A percentile compares a stretch with the other conserved stretches of the same genome.
Evolutionary conservation across 352 stramenopile genomes (phyloP).

Genomic region (Globisporangium nunn): DNA sequence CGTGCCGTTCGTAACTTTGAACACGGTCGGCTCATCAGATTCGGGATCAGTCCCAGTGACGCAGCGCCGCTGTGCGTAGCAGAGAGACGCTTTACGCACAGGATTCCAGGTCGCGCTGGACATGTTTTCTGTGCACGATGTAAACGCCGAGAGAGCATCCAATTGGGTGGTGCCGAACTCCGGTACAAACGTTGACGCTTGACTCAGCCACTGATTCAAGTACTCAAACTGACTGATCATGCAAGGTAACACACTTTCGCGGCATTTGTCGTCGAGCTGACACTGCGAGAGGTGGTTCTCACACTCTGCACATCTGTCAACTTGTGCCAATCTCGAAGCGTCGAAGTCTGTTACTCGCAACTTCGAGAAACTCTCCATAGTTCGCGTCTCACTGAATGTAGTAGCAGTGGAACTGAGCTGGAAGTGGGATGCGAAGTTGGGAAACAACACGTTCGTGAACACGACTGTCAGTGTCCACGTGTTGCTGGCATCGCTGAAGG

Average conservation of each 20-base stretch:
- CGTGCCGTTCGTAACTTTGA: slow-evolving; percentile 8
- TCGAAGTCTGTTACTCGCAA: slow-evolving; percentile 9
- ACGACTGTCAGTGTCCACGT: slow-evolving; percentile 4
- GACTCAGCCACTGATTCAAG: not conserved
- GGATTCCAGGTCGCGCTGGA: slow-evolving; percentile 3
- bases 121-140: not conserved
- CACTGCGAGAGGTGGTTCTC: not conserved
- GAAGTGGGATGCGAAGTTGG: slow-evolving; percentile 8
- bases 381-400: slow-evolving; percentile 1
- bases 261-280: slow-evolving; percentile 6
- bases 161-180: slow-evolving; percentile 2
- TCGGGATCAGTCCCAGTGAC: not conserved
- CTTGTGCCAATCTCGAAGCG: not conserved
- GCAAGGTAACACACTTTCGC: slow-evolving; percentile 4
- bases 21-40: not conserved
- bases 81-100: slow-evolving; percentile 5
- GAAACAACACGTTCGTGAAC: slow-evolving; percentile 11
- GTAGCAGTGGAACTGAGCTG: not conserved
- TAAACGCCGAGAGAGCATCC: not conserved
- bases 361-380: not conserved
- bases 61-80: not conserved
- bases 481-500: not conserved
- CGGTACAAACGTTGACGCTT: not conserved
- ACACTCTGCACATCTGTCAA: slow-evolving; percentile 3
- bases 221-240: slow-evolving; percentile 1